Conservation (phyloP, 345 rosid species). For the Populus ilicifolia region DNA sequence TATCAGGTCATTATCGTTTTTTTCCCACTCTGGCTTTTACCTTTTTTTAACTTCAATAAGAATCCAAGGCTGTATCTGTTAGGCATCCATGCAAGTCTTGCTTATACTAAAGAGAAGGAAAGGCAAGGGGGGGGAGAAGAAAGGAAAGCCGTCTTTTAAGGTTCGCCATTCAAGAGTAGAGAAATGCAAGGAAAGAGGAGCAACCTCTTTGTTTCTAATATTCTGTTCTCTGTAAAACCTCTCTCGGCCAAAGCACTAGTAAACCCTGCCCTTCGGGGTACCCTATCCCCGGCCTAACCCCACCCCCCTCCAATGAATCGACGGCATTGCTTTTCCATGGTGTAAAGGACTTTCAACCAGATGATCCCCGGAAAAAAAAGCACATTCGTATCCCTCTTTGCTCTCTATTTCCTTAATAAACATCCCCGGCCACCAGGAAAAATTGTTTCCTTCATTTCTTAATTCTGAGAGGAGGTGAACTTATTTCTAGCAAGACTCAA, state of each 20-base stretch:
- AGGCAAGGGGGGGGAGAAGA: not conserved
- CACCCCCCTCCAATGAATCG: not conserved
- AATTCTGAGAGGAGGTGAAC: not conserved
- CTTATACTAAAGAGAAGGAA: not conserved
- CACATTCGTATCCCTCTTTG: not conserved
- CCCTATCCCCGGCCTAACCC: not conserved
- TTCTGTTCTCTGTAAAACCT: not conserved
- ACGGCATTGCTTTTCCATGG: not conserved
- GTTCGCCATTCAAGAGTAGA: not conserved
- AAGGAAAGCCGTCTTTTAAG: not conserved
- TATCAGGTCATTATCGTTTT: slow-evolving; percentile 27
- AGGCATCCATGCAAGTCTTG: not conserved
- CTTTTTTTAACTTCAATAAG: not conserved
- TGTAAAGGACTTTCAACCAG: not conserved
- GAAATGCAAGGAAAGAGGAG: not conserved
- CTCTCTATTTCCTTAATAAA: not conserved
- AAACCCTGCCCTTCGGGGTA: slow-evolving; percentile 7
- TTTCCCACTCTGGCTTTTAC: not conserved
- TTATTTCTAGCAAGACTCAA: no score
- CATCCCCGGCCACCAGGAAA: not conserved
- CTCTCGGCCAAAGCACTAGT: not conserved
- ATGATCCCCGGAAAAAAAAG: not conserved
- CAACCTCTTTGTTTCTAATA: not conserved
- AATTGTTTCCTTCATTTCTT: not conserved
- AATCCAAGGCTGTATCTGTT: not conserved